phyloP scores from a whole-genome alignment of 2,329 filamentous ascomycete species.

The Colletotrichum noveboracense region DNA sequence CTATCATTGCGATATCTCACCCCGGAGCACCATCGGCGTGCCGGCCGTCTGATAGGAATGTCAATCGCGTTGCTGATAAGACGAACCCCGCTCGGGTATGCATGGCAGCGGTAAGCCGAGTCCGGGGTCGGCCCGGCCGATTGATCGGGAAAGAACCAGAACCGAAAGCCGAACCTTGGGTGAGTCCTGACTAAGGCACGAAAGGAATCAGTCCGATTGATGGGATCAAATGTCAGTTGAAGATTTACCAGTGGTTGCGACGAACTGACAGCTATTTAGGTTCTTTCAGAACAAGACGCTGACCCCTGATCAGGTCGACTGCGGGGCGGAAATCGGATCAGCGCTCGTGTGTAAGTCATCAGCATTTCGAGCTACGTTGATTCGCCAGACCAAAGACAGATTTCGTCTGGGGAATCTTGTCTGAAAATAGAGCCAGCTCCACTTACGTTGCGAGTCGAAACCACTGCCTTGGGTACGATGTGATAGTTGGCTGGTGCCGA shows the following conservation, averaged over 20 bases:
- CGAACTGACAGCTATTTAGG: neutral
- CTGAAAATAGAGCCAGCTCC: neutral
- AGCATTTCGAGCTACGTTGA: neutral
- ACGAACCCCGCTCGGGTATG: slow-evolving; percentile 13
- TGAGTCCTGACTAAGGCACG: neutral
- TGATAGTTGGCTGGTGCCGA: neutral
- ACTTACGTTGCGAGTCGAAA: neutral
- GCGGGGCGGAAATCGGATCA: neutral
- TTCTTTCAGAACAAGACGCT: neutral
- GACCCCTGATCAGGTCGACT: neutral
- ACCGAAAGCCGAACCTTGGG: neutral
- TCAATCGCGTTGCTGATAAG: neutral
- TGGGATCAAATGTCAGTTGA: neutral
- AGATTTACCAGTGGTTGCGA: neutral
- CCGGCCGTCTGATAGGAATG: neutral
- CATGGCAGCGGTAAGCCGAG: neutral
- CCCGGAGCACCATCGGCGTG: neutral
- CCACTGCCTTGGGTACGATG: neutral
- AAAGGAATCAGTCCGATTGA: neutral
- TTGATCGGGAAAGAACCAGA: neutral
- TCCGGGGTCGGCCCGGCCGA: neutral
- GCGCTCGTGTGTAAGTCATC: neutral
- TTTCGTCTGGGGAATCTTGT: neutral
- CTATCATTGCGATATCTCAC: neutral
- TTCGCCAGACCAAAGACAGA: neutral